These are phyloP conservation scores for Blastobotrys robertii DNA, from an alignment of 805 yeast species.

Conservation along the genomic window DNA sequence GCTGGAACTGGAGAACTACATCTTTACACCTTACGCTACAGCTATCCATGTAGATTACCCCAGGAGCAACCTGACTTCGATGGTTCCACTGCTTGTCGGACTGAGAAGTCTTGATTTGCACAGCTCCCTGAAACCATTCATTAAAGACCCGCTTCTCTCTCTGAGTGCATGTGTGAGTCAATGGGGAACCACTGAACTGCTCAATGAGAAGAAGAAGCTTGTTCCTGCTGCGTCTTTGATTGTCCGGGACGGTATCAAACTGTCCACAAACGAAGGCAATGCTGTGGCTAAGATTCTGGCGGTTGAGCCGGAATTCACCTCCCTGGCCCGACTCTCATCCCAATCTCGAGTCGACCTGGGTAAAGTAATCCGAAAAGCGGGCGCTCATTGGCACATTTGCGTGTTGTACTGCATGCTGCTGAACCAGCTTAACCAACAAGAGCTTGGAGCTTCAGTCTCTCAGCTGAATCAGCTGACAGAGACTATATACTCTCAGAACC, in stretches of 20 bases:
- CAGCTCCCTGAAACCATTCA: conserved; percentile 2
- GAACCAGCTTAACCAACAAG: conserved; percentile 24
- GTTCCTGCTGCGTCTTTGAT: conserved; percentile 39
- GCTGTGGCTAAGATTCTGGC: conserved; percentile 38
- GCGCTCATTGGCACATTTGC: conserved; percentile 39
- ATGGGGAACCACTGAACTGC: conserved; percentile 34
- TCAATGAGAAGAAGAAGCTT: conserved; percentile 28
- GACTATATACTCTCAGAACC: conserved; percentile 26
- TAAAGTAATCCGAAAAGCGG: conserved; percentile 42
- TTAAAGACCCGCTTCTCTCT: conserved; percentile 30
- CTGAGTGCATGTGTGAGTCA: conserved; percentile 41
- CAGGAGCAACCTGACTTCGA: conserved; percentile 1
- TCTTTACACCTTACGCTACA: conserved; percentile 34
- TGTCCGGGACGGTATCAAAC: conserved; percentile 60
- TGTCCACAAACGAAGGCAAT: conserved; percentile 48
- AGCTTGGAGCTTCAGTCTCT: conserved; percentile 10
- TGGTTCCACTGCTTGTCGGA: no score
- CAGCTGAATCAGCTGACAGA: conserved; percentile 16
- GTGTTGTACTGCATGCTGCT: conserved; percentile 29
- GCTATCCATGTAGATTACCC: neutral
- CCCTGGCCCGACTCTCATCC: neutral
- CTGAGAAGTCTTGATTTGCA: no score
- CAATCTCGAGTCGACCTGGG: conserved; percentile 44
- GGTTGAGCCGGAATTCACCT: conserved; percentile 7
- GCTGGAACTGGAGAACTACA: conserved; percentile 45